Evolutionary conservation across 257 asterid genomes (phyloP).

Genomic region (Gynochthodes officinalis): DNA sequence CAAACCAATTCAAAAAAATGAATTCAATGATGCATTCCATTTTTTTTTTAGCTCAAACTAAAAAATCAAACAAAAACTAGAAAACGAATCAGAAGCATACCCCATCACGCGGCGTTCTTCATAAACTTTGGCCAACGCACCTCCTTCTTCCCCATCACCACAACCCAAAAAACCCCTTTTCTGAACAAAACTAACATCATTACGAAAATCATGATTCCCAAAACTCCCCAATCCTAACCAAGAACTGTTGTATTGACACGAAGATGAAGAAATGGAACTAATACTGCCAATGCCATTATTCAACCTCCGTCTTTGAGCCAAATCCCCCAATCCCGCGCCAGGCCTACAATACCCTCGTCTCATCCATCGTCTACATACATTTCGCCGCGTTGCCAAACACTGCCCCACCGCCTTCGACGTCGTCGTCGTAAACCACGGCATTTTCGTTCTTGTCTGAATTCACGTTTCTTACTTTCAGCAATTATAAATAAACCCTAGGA

Average conservation of each 20-base stretch:
- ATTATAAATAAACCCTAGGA: not conserved
- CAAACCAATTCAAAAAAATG: not conserved
- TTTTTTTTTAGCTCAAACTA: not conserved
- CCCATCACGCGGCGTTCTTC: conserved; percentile 80
- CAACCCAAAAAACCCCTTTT: conserved; percentile 82
- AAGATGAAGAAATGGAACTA: conserved; percentile 24
- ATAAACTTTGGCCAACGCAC: conserved; percentile 55
- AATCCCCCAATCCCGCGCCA: conserved; percentile 17
- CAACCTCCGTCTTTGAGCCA: conserved; percentile 45
- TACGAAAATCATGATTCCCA: conserved; percentile 16
- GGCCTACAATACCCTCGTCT: conserved; percentile 15
- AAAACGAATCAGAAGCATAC: conserved; percentile 25
- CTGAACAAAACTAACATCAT: conserved; percentile 29
- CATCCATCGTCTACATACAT: conserved; percentile 29
- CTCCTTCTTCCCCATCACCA: conserved; percentile 79
- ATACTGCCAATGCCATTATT: conserved; percentile 42
- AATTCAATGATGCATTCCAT: not conserved
- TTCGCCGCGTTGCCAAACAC: conserved; percentile 36
- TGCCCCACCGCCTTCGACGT: conserved; percentile 45
- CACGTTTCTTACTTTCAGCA: not conserved
- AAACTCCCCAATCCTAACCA: conserved; percentile 21
- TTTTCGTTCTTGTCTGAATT: conserved; percentile 5
- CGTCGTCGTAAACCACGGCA: conserved; percentile 52
- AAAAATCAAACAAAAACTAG: too few relatives aligned
- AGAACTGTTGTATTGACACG: conserved; percentile 17